Conservation (phyloP, 1,284 basidiomycete species). For the Microbotryum intermedium region DNA sequence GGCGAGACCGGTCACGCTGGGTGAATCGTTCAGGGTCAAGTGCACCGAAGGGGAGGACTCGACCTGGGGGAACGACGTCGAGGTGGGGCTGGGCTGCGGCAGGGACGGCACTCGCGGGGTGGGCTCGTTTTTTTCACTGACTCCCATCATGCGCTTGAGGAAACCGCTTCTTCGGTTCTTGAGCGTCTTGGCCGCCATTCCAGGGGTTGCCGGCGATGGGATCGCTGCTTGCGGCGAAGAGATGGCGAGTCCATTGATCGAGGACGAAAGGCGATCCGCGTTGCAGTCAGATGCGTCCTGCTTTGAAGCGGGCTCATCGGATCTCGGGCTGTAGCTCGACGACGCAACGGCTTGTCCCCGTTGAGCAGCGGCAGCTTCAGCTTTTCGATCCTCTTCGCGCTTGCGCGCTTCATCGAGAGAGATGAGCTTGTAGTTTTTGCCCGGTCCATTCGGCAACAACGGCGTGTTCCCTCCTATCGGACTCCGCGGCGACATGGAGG, state of each 20-base stretch:
- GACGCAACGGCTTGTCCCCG: background rate
- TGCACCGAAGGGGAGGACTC: background rate
- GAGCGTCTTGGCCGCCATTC: background rate
- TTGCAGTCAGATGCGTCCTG: background rate
- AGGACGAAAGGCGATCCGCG: slow-evolving; percentile 5
- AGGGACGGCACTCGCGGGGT: background rate
- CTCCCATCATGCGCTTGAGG: slow-evolving; percentile 29
- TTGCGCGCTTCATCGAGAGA: slow-evolving; percentile 25
- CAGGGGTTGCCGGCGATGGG: background rate
- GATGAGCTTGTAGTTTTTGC: slow-evolving; percentile 19
- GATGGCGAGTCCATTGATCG: slow-evolving; percentile 1
- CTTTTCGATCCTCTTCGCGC: slow-evolving; percentile 13
- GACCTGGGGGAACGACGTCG: background rate
- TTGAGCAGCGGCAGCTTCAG: slow-evolving; percentile 3
- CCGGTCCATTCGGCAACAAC: background rate
- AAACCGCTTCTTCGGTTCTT: slow-evolving; percentile 27
- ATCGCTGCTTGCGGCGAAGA: background rate
- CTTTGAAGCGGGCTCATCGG: background rate
- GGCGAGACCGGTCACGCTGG: background rate
- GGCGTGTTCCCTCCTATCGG: too few species aligned
- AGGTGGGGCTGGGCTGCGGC: background rate
- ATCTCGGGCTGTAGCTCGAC: background rate
- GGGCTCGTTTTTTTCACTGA: slow-evolving; percentile 3
- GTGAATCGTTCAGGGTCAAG: background rate
- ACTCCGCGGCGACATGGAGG: too few species aligned